A percentile compares a stretch with the other conserved stretches of the same genome.
Conservation (phyloP, 257 asterid genomes). For the Plantago ovata region DNA sequence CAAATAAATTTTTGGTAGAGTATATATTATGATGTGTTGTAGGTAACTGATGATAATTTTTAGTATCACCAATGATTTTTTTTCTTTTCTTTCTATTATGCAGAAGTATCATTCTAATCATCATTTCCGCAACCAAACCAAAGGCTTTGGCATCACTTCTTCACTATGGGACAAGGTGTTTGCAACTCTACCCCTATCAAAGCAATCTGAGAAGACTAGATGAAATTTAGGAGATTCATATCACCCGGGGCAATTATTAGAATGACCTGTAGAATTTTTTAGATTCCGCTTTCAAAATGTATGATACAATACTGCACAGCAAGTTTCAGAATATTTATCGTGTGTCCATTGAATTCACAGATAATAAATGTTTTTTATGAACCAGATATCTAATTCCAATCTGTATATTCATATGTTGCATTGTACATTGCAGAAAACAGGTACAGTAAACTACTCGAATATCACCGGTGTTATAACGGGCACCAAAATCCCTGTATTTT, state of each 20-base stretch:
- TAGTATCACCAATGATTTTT: slow-evolving; percentile 4
- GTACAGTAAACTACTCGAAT: too few species aligned
- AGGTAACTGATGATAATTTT: neutral
- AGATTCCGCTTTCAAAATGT: slow-evolving; percentile 13
- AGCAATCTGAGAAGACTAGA: slow-evolving; percentile 41
- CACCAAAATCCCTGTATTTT: too few species aligned
- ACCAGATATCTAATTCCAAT: too few species aligned
- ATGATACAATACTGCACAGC: too few species aligned
- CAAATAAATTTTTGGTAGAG: too few species aligned
- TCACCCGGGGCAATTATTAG: slow-evolving; percentile 2
- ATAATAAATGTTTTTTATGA: too few species aligned
- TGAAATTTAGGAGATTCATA: slow-evolving; percentile 20
- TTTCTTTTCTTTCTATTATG: slow-evolving; percentile 16
- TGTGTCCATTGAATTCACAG: too few species aligned
- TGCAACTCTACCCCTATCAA: slow-evolving; percentile 71
- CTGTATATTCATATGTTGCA: too few species aligned
- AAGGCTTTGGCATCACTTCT: slow-evolving; percentile 90
- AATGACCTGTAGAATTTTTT: slow-evolving; percentile 8
- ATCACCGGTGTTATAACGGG: too few species aligned
- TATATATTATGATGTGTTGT: too few species aligned
- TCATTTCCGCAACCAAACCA: slow-evolving; percentile 79
- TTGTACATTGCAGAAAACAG: too few species aligned
- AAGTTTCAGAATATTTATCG: too few species aligned
- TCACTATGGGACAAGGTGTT: slow-evolving; percentile 83
- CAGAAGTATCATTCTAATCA: slow-evolving; percentile 90